Evolutionary conservation across 225 moss, liverwort and hornwort genomes (phyloP).

Genomic region (Asterella californica): DNA sequence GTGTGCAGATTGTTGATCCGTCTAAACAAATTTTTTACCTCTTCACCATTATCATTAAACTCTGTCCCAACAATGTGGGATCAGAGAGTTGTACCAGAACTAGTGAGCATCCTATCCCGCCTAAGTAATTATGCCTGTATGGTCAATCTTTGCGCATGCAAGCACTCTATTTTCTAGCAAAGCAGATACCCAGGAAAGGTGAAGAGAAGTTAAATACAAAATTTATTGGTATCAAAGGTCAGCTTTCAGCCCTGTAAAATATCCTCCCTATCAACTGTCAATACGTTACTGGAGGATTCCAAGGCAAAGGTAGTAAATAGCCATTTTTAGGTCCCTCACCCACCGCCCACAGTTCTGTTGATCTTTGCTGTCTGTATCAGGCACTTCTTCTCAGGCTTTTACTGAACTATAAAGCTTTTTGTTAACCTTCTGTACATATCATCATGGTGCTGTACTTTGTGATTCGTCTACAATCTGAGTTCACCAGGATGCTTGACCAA

Average conservation of each 20-base stretch:
- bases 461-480: neutral
- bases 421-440: constrained; percentile 27
- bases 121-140: constrained; percentile 24
- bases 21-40: constrained; percentile 37
- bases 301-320: constrained; percentile 26
- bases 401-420: constrained; percentile 19
- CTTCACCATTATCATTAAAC: constrained; percentile 40
- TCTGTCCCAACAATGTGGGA: constrained; percentile 36
- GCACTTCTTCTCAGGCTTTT: constrained; percentile 17
- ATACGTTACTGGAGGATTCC: constrained; percentile 26
- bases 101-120: constrained; percentile 22
- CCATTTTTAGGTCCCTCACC: constrained; percentile 21
- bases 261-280: constrained; percentile 17
- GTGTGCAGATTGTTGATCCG: constrained; percentile 39
- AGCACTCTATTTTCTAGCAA: constrained; percentile 13
- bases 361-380: constrained; percentile 6
- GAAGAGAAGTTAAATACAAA: constrained; percentile 27
- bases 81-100: constrained; percentile 32
- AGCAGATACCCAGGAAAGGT: constrained; percentile 25
- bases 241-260: constrained; percentile 24
- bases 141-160: constrained; percentile 25
- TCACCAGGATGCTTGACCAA: neutral
- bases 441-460: constrained; percentile 9
- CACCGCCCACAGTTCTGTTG: constrained; percentile 14
- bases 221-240: constrained; percentile 27